These are phyloP conservation scores for Blastomyces emzantsi DNA, from an alignment of 2,329 filamentous ascomycete species.

Conservation along the genomic window DNA sequence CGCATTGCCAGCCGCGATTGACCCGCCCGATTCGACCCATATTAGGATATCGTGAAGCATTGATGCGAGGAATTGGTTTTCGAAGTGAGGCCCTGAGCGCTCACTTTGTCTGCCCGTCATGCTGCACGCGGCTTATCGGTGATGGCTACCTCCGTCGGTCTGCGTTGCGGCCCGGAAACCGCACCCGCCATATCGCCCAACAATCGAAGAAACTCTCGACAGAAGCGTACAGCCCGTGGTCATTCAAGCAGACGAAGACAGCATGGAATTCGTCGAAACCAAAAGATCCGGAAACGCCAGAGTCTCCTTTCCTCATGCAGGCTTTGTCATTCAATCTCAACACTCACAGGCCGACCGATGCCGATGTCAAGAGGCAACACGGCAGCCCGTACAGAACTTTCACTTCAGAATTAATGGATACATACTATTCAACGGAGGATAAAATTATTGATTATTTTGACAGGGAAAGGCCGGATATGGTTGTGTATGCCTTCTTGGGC, in stretches of 20 bases:
- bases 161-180: neutral
- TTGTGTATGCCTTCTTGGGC: constrained; percentile 16
- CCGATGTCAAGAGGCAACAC: neutral
- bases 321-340: constrained; percentile 5
- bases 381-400: neutral
- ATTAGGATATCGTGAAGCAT: neutral
- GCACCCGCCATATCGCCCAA: constrained; percentile 3
- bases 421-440: constrained; percentile 1
- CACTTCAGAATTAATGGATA: constrained; percentile 10
- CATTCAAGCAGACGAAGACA: constrained; percentile 16
- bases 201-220: neutral
- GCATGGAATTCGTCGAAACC: constrained; percentile 24
- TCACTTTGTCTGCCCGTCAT: constrained; percentile 22
- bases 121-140: constrained; percentile 17
- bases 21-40: neutral
- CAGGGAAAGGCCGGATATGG: constrained; percentile 16
- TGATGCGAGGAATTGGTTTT: constrained; percentile 22
- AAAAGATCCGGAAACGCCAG: constrained; percentile 5
- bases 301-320: constrained; percentile 3
- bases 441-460: neutral
- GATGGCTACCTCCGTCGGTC: constrained; percentile 6
- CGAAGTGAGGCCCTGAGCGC: constrained; percentile 24
- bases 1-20: neutral
- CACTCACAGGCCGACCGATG: neutral
- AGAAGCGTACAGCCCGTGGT: neutral